Evolutionary conservation across 495 filamentous ascomycete genomes (phyloP), one percentile per base, ranked within the genome.

Genomic region (Neurospora hispaniola): DNA sequence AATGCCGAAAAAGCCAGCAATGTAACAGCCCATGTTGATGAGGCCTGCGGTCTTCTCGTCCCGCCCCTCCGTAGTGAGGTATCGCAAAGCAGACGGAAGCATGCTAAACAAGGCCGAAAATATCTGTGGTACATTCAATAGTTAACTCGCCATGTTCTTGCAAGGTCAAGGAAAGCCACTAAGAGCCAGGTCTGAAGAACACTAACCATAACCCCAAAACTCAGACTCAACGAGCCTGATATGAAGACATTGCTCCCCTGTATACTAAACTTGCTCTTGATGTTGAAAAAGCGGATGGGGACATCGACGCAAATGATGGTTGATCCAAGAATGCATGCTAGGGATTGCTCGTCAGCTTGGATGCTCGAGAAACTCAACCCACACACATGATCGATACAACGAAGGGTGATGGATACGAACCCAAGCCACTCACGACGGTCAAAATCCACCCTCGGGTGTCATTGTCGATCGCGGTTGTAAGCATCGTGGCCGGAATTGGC

Each of bases 121-220:
- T 20, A 98, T 85, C 94, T 98, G 78, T 31, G 27, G 27, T 9
- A 44, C 39, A 46, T 77, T 14, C 23, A 35, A 16, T 14, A 73
- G 78, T 74, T 42, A 75, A 71, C 74, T 42, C 74, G 76, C 62
- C 23, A 42, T 73, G 70, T 72, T 69, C 68, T 72, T 69, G 48
- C n/a, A 70, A 35, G 12, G 69, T 54, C n/a, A 18, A 69, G 44
- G 20, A 12, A 9, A 66, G 31, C 11, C 12, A 66, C 48, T 31
- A 48, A 48, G 46, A 68, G 9, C 31, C 12, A 18, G 54, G 54
- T 31, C 23, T 23, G 3, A 62, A 31, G 48, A 11, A 62, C 23
- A 82, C 88, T 71, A 81, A 98, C 94, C 94, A 99, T 96, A n/a
- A 99, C 96, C 41, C 96, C 96, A 69, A 97, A 97, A 80, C 94